Conservation (phyloP, 176 grass and related monocot species). For the Carex parvula region DNA sequence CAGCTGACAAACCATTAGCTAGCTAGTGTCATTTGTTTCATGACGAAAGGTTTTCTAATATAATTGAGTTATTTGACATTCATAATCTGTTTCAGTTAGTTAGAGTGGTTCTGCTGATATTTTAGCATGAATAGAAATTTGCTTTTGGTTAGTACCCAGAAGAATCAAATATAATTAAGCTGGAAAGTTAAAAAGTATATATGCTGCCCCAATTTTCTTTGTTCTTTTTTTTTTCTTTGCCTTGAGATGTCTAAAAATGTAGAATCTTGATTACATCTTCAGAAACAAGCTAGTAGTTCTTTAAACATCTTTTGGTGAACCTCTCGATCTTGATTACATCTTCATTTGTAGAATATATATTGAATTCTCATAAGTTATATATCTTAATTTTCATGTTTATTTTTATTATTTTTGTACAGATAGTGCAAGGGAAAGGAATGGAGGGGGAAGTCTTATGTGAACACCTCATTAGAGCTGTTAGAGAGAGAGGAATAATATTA, state of each 20-base stretch:
- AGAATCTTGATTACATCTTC: not conserved
- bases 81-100: not conserved
- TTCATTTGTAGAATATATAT: not conserved
- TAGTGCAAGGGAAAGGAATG: conserved; percentile 17
- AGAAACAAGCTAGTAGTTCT: not conserved
- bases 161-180: not conserved
- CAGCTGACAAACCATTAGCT: too few relatives aligned
- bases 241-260: not conserved
- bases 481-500: conserved; percentile 15
- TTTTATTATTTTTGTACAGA: conserved; percentile 20
- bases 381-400: not conserved
- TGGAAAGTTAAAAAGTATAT: not conserved
- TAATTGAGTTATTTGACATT: not conserved
- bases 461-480: conserved; percentile 31
- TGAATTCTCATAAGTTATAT: not conserved
- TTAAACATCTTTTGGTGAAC: not conserved
- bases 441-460: conserved; percentile 35
- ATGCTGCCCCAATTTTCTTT: not conserved
- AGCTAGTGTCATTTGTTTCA: not conserved
- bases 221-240: not conserved
- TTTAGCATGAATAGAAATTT: not conserved
- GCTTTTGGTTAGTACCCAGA: not conserved
- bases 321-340: not conserved
- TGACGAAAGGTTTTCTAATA: not conserved
- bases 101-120: too few relatives aligned